These are phyloP conservation scores for Blastobotrys elegans DNA, from an alignment of 1,139 yeast species.

Conservation along the genomic window DNA sequence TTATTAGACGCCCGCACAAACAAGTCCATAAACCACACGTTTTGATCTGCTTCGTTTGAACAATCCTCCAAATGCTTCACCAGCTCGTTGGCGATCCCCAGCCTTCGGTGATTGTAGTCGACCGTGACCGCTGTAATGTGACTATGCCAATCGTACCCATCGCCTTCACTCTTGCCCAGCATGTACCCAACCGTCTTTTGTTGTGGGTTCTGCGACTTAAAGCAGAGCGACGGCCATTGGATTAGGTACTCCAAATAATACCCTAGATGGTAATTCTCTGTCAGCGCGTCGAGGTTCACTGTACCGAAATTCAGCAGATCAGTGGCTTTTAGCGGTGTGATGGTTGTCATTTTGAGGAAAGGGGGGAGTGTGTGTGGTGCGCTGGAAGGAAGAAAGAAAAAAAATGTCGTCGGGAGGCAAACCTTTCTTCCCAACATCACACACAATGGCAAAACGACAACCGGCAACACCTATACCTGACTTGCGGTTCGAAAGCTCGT, in stretches of 20 bases:
- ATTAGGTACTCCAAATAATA: constrained; percentile 81
- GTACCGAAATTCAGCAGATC: constrained; percentile 70
- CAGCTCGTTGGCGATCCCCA: constrained; percentile 71
- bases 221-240: constrained; percentile 85
- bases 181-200: constrained; percentile 39
- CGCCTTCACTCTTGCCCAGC: constrained; percentile 97
- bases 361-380: too few species aligned
- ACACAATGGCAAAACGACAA: constrained; percentile 13
- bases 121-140: constrained; percentile 97
- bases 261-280: constrained; percentile 82
- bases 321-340: constrained; percentile 79
- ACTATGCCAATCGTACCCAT: constrained; percentile 82
- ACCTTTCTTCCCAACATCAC: background rate
- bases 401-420: background rate
- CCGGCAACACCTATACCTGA: constrained; percentile 29
- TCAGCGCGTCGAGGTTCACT: constrained; percentile 78
- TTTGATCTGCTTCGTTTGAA: constrained; percentile 50
- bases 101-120: constrained; percentile 71
- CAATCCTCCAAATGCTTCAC: constrained; percentile 69
- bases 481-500: constrained; percentile 32
- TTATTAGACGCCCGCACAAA: constrained; percentile 83
- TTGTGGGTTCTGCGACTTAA: constrained; percentile 53
- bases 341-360: constrained; percentile 56
- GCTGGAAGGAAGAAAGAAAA: background rate
- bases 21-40: constrained; percentile 79